Evolutionary conservation across 345 rosid genomes (phyloP), one percentile per base, ranked within the genome.

Genomic region (Citrus australasica): DNA sequence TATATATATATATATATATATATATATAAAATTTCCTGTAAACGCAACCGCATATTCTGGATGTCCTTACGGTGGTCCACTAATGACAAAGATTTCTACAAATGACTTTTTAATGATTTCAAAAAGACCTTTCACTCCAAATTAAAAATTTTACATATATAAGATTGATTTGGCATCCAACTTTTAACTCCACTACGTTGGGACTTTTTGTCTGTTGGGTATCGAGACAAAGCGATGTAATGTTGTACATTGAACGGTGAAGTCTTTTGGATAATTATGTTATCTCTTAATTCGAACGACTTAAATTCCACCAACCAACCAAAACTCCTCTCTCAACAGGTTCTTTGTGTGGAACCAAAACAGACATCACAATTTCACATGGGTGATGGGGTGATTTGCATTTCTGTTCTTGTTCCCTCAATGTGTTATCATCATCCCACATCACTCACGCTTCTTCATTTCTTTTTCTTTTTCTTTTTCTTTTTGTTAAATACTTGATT

Each of bases 221-320:
- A 25, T 74, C 37, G 19, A 58, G 37, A 67, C 64, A 33, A 60
- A 46, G 59, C 38, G 9, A 19, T 58, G 35, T 17, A 17, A 21
- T 51, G 67, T 79, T 59, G 67, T 82, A 37, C 83, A 77, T 65
- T 65, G 79, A 79, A 82, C 70, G 66, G 7, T 73, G 37, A 10
- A 40, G 16, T 42, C 51, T 51, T 40, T 40, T 38, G 33, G 81
- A 79, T 62, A 61, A 67, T 62, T 30, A 64, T 53, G 79, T 76
- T 28, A 25, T 71, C 40, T 51, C 69, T 21, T 56, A 8, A n/a
- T 17, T 3, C 40, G 51, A 61, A 28, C 35, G 73, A 67, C 4
- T 32, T 32, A 32, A 56, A 46, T 8, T 63, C 61, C 32, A 19
- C 58, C 58, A 53, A 79, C 58, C 58, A 53, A 79, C 84, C 76